Evolutionary conservation across 768 basidiomycete species (phyloP), one percentile per base, ranked within the genome.

Genomic region (Tylopilus balloui): DNA sequence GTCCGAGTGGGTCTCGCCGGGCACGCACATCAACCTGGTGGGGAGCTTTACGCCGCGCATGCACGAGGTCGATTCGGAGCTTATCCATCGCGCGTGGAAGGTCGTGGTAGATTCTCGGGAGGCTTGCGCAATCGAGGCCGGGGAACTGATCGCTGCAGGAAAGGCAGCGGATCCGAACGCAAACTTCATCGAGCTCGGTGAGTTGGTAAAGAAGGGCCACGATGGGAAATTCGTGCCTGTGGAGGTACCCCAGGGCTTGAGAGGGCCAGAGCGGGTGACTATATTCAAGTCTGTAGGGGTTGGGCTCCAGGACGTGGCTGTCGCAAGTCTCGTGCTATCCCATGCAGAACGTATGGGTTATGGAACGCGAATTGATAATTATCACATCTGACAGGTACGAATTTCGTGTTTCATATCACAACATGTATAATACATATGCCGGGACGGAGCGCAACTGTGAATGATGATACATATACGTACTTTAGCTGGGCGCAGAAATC

Each of bases 251-350:
- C 39, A 41, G 40, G 51, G 34, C 38, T 34, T 59, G 27, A 50
- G 41, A 20, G 57, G 10, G 21, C 54, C 62, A 4, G 80, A 78
- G 1, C 73, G 76, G 1, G 73, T 92, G 11, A 88, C 84, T 1
- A 74, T 94, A 24, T 93, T 91, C 77, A 94, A 93, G 69, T 88
- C 86, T 0, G 92, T 94, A 6, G 92, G 92, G 2, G 67, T 92
- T 6, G 89, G 87, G 1, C 67, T 89, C n/a, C 92, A 94, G 59
- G 92, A 95, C 55, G 87, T 89, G 5, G 87, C 84, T 0, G 88
- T 94, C 50, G 82, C 89, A 10, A 74, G 69, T 47, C 78, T 84
- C 3, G 79, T 92, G 1, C 76, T 91, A 2, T 67, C 76, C 4
- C 74, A 73, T 44, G 90, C 91, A 2, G 69, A 80, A 56, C 60